Conservation (phyloP, 495 filamentous ascomycete species). For the Trichoderma orchidacearum region DNA sequence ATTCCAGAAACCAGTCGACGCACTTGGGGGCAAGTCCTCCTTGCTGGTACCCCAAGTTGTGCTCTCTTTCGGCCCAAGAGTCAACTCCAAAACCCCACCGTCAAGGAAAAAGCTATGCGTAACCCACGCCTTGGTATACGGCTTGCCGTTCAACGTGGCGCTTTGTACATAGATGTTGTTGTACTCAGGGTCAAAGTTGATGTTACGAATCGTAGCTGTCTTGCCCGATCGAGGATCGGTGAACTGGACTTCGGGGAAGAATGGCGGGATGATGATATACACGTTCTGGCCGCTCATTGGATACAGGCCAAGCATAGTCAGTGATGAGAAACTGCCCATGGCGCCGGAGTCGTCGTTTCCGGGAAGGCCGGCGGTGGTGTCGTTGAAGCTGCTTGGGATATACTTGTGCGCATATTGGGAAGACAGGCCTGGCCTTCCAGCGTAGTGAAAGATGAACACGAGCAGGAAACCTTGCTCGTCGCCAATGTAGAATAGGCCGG, state of each 20-base stretch:
- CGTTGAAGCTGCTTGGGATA: constrained; percentile 49
- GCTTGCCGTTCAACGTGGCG: constrained; percentile 44
- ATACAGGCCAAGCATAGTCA: constrained; percentile 53
- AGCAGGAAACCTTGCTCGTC: constrained; percentile 55
- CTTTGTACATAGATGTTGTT: constrained; percentile 52
- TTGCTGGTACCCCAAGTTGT: constrained; percentile 46
- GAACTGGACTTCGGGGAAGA: constrained; percentile 46
- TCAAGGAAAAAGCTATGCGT: constrained; percentile 50
- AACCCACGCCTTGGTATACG: constrained; percentile 54
- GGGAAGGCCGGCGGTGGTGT: constrained; percentile 41
- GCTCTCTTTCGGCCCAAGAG: constrained; percentile 38
- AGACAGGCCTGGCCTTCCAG: constrained; percentile 46
- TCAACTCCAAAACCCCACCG: constrained; percentile 47
- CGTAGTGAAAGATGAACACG: constrained; percentile 53
- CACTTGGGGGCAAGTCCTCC: constrained; percentile 47
- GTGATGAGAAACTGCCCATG: constrained; percentile 51
- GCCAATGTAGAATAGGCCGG: constrained; percentile 46
- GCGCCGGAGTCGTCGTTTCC: constrained; percentile 58
- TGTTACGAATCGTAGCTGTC: constrained; percentile 42
- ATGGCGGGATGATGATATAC: constrained; percentile 50
- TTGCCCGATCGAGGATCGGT: constrained; percentile 42
- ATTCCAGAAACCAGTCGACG: not conserved
- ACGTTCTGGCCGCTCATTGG: constrained; percentile 57
- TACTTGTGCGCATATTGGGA: constrained; percentile 45
- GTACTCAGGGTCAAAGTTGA: constrained; percentile 49